Evolutionary conservation across 371 early-diverging fungal species (phyloP).

Genomic region (Apophysomyces trapeziformis): DNA sequence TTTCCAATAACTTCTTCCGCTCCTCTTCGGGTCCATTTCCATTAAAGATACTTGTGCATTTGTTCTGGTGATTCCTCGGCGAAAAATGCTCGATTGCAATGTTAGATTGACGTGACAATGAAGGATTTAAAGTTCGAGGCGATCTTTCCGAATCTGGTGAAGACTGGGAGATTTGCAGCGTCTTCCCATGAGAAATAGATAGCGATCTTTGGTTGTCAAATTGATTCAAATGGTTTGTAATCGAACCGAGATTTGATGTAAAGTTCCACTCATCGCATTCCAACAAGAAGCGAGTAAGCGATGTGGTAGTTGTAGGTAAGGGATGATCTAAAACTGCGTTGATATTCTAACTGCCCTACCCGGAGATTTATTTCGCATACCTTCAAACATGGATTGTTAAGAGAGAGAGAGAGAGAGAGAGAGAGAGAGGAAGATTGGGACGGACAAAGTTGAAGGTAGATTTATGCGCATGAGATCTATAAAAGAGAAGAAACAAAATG

Average conservation of each 20-base stretch:
- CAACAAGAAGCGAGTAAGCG: constrained; percentile 19
- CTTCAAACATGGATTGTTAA: constrained; percentile 4
- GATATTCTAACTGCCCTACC: constrained; percentile 1
- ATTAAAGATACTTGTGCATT: background rate
- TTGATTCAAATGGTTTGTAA: constrained; percentile 11
- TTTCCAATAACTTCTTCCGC: constrained; percentile 49
- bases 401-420: background rate
- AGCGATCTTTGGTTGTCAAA: constrained; percentile 7
- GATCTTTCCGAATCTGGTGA: background rate
- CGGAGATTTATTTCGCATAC: constrained; percentile 9
- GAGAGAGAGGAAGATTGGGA: background rate
- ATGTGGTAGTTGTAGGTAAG: constrained; percentile 2
- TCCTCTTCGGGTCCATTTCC: constrained; percentile 21
- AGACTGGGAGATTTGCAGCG: background rate
- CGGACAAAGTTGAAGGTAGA: background rate
- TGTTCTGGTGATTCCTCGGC: background rate
- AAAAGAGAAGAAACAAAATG: background rate
- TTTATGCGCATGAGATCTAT: background rate
- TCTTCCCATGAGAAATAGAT: background rate
- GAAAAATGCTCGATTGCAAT: background rate
- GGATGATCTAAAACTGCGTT: constrained; percentile 12
- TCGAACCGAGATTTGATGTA: constrained; percentile 11
- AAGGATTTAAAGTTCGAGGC: too few relatives aligned
- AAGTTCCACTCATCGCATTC: constrained; percentile 23
- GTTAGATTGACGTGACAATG: background rate